These are phyloP conservation scores for Quercus engelmannii DNA, from an alignment of 306 rosid genomes.

Conservation along the genomic window DNA sequence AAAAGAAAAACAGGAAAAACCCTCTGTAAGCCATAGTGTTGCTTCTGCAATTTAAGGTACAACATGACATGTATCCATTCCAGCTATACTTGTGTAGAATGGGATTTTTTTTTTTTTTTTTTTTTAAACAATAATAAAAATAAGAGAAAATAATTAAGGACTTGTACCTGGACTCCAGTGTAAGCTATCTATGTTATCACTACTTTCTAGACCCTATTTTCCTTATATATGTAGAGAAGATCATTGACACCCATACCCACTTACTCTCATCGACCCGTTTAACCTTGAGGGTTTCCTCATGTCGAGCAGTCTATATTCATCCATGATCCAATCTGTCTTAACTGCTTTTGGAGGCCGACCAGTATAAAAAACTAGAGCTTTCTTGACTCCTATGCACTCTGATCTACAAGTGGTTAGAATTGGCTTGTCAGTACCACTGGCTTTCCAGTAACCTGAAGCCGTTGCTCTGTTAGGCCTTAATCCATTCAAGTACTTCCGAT, in stretches of 20 bases:
- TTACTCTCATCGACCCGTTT: conserved; percentile 72
- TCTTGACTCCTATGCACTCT: conserved; percentile 58
- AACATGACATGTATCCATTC: too few species aligned
- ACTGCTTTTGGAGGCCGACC: conserved; percentile 55
- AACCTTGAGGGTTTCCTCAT: conserved; percentile 29
- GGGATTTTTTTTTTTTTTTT: too few species aligned
- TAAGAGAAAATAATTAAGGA: too few species aligned
- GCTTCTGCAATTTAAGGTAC: too few species aligned
- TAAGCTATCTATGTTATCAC: too few species aligned
- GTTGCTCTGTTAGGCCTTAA: conserved; percentile 70
- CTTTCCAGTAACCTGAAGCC: conserved; percentile 73
- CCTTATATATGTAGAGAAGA: background rate
- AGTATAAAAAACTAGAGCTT: conserved; percentile 58
- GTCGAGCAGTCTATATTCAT: conserved; percentile 54
- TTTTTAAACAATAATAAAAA: too few species aligned
- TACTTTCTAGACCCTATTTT: background rate
- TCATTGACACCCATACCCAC: background rate
- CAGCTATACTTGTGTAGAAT: too few species aligned
- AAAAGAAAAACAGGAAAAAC: too few species aligned
- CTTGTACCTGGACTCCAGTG: too few species aligned
- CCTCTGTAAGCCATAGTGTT: too few species aligned
- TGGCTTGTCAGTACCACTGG: conserved; percentile 66
- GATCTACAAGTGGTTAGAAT: conserved; percentile 49
- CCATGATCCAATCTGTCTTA: conserved; percentile 71
- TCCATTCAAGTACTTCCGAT: conserved; percentile 64